Conservation (phyloP, 148 eudicot species). For the Rhododendron molle region DNA sequence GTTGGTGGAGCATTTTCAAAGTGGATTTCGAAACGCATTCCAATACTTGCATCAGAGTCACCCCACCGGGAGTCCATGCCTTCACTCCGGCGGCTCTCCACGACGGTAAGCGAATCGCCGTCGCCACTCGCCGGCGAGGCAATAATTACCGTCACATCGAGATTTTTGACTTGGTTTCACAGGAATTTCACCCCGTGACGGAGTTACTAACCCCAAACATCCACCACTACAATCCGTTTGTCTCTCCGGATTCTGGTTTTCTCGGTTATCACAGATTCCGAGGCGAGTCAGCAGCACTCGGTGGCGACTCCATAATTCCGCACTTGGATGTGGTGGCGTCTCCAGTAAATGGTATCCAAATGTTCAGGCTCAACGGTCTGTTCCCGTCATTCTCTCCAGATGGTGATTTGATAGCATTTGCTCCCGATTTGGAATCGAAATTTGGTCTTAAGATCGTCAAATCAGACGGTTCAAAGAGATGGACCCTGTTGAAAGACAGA, state of each 20-base stretch:
- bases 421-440: slow-evolving; percentile 34
- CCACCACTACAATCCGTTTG: slow-evolving; percentile 79
- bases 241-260: slow-evolving; percentile 45
- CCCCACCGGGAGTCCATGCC: slow-evolving; percentile 70
- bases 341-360: slow-evolving; percentile 31
- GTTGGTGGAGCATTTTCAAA: slow-evolving; percentile 83
- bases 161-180: slow-evolving; percentile 37
- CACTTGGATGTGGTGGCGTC: slow-evolving; percentile 39
- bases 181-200: slow-evolving; percentile 42
- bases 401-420: slow-evolving; percentile 54
- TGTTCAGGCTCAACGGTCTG: slow-evolving; percentile 54
- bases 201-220: slow-evolving; percentile 40
- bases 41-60: slow-evolving; percentile 29
- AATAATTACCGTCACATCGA: slow-evolving; percentile 57
- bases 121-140: slow-evolving; percentile 57
- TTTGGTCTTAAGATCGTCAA: slow-evolving; percentile 51
- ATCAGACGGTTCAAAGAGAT: slow-evolving; percentile 66
- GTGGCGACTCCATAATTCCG: slow-evolving; percentile 26
- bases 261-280: slow-evolving; percentile 79
- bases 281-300: slow-evolving; percentile 21
- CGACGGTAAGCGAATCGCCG: slow-evolving; percentile 31
- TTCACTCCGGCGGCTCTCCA: slow-evolving; percentile 71
- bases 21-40: slow-evolving; percentile 19
- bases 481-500: slow-evolving; percentile 46
- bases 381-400: slow-evolving; percentile 64